A percentile compares a stretch with the other conserved stretches of the same genome.
These are phyloP conservation scores for Asclepias syriaca DNA, from an alignment of 257 asterid species.

Conservation along the genomic window DNA sequence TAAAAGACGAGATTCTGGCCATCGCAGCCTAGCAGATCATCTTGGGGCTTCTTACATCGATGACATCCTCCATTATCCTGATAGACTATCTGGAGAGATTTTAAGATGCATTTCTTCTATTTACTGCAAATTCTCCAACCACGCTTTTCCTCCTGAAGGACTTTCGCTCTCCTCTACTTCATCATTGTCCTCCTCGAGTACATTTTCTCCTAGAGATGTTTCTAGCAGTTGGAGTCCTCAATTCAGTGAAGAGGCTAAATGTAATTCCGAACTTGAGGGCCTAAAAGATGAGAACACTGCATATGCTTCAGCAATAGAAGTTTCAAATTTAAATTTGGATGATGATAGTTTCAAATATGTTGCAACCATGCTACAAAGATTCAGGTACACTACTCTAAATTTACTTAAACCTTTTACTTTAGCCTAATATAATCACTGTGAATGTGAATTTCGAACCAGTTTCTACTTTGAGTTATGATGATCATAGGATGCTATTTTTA, in stretches of 20 bases:
- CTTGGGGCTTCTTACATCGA: conserved; percentile 48
- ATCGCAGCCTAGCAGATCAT: conserved; percentile 67
- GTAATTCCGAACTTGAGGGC: conserved; percentile 32
- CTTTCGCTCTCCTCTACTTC: conserved; percentile 62
- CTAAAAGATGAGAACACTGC: conserved; percentile 44
- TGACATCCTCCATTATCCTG: conserved; percentile 45
- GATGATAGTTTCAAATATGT: conserved; percentile 64
- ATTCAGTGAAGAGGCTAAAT: conserved; percentile 43
- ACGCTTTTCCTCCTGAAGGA: conserved; percentile 36
- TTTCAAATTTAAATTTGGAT: conserved; percentile 54
- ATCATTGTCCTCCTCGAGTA: conserved; percentile 68
- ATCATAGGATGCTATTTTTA: neutral
- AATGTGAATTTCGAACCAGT: neutral
- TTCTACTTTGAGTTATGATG: neutral
- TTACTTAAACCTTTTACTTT: neutral
- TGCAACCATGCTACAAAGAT: conserved; percentile 65
- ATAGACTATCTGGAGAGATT: conserved; percentile 68
- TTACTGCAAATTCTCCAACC: conserved; percentile 66
- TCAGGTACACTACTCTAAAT: conserved; percentile 43
- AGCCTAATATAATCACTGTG: neutral
- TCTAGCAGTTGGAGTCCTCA: conserved; percentile 84
- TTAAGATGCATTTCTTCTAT: conserved; percentile 72
- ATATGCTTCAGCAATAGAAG: conserved; percentile 45
- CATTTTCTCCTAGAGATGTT: conserved; percentile 70
- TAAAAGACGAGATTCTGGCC: conserved; percentile 38